Evolutionary conservation across 2,329 filamentous ascomycete species (phyloP).

Genomic region (Penicillium polonicum): DNA sequence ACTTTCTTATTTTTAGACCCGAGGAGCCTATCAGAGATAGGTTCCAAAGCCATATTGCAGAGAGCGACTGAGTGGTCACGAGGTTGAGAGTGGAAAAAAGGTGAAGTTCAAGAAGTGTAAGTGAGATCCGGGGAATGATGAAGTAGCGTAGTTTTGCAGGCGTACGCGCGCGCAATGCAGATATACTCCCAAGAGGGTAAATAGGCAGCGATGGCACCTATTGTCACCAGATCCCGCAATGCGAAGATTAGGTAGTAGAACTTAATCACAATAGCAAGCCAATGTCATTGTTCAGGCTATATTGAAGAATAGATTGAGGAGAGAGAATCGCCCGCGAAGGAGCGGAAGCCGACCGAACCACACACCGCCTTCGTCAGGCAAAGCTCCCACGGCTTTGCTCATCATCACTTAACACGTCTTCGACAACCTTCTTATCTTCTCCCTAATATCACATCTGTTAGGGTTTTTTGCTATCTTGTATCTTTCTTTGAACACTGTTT

Average conservation of each 20-base stretch:
- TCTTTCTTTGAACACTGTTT: neutral
- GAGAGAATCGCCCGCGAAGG: constrained; percentile 28
- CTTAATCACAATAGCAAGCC: constrained; percentile 14
- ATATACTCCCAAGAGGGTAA: constrained; percentile 3
- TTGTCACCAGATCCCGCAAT: constrained; percentile 11
- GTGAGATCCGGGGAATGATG: constrained; percentile 16
- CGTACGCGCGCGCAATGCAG: constrained; percentile 3
- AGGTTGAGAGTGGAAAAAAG: constrained; percentile 1
- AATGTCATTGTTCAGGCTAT: constrained; percentile 20
- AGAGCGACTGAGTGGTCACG: neutral
- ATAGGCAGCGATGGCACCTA: constrained; percentile 6
- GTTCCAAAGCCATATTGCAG: constrained; percentile 51
- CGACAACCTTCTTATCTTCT: constrained; percentile 8
- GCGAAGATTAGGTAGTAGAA: constrained; percentile 3
- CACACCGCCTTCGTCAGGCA: constrained; percentile 37
- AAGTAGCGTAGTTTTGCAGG: neutral
- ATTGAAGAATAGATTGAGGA: constrained; percentile 23
- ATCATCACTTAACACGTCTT: constrained; percentile 8
- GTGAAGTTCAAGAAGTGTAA: constrained; percentile 2
- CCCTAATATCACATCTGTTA: constrained; percentile 5
- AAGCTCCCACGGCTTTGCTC: constrained; percentile 11
- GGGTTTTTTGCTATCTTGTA: neutral
- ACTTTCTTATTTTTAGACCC: constrained; percentile 71
- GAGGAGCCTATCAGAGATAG: constrained; percentile 50
- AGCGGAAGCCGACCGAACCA: constrained; percentile 20